A percentile compares a stretch with the other conserved stretches of the same genome.
phyloP scores from a whole-genome alignment of 2,329 filamentous ascomycete species.

The Colletotrichum sp. region DNA sequence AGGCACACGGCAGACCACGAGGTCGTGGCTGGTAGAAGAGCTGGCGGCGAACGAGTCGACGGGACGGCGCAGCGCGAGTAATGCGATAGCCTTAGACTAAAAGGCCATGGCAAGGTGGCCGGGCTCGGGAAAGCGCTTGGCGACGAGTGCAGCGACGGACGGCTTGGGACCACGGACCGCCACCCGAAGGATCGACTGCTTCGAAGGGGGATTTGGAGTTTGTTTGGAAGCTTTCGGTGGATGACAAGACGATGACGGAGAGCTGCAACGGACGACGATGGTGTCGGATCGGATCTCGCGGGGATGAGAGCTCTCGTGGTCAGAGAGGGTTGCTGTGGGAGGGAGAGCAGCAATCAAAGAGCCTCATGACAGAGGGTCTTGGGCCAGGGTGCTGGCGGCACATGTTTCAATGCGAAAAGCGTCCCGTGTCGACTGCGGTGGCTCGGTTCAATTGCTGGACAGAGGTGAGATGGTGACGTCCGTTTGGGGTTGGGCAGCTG shows the following conservation, averaged over 20 bases:
- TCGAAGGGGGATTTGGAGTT: neutral
- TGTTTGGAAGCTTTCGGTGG: neutral
- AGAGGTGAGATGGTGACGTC: conserved; percentile 19
- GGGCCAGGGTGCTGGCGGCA: conserved; percentile 11
- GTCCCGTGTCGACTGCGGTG: neutral
- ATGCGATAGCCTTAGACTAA: conserved; percentile 6
- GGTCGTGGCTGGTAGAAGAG: conserved; percentile 1
- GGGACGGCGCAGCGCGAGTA: conserved; percentile 21
- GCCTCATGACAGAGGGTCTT: neutral
- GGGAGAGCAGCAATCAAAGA: neutral
- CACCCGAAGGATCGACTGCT: neutral
- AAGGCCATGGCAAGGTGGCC: conserved; percentile 2
- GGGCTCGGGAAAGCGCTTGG: conserved; percentile 5
- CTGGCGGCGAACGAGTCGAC: conserved; percentile 5
- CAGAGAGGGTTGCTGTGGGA: neutral
- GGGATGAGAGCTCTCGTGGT: neutral
- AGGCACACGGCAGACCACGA: neutral
- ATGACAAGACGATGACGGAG: neutral
- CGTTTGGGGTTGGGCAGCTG: conserved; percentile 15
- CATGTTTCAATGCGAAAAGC: conserved; percentile 17
- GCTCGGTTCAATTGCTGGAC: conserved; percentile 21
- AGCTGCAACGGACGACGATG: neutral
- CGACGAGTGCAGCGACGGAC: neutral
- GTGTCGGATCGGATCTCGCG: neutral
- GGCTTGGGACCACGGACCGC: conserved; percentile 4